These are phyloP conservation scores for Trichoderma harzianum DNA, from an alignment of 2,329 filamentous ascomycete species.

Conservation along the genomic window DNA sequence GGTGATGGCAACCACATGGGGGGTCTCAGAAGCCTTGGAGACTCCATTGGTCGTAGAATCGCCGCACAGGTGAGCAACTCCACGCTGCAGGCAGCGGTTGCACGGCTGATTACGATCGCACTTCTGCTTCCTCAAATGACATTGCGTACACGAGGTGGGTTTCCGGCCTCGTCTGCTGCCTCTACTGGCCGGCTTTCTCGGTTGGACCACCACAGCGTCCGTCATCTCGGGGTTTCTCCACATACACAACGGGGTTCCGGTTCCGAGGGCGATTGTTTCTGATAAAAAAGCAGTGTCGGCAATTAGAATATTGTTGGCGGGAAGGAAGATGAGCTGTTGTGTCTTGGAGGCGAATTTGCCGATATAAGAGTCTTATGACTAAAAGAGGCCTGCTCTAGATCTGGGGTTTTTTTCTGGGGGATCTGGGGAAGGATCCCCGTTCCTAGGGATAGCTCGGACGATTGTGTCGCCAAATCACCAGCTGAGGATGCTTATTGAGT, in stretches of 20 bases:
- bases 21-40: neutral
- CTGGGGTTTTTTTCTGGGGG: neutral
- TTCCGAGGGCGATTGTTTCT: neutral
- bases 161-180: conserved; percentile 9
- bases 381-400: neutral
- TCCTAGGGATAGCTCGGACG: neutral
- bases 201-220: neutral
- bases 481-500: neutral
- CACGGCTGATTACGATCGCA: conserved; percentile 9
- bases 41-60: neutral
- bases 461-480: neutral
- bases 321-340: neutral
- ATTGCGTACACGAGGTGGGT: conserved; percentile 10
- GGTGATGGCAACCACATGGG: neutral
- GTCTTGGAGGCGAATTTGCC: neutral
- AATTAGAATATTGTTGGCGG: neutral
- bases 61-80: conserved; percentile 6
- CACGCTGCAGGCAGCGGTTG: conserved; percentile 10
- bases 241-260: neutral
- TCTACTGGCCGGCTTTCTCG: neutral
- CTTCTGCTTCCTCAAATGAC: conserved; percentile 7
- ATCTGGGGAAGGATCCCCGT: neutral
- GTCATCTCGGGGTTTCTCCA: neutral
- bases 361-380: neutral
- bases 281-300: neutral